Evolutionary conservation across 768 basidiomycete species (phyloP).

Genomic region (Pleurotus eryngii): DNA sequence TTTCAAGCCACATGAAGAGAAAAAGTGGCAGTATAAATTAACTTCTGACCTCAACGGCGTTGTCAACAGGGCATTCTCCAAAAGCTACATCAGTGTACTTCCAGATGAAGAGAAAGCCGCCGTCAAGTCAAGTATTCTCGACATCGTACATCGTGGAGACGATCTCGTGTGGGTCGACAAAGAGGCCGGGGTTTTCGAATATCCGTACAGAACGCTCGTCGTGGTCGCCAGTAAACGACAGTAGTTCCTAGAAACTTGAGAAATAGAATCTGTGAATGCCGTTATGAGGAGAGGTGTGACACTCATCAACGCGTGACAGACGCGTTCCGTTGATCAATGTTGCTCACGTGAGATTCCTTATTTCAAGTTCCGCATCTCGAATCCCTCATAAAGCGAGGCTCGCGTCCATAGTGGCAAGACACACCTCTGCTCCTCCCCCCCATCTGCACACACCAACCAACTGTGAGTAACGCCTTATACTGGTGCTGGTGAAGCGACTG

Average conservation of each 20-base stretch:
- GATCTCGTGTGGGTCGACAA: conserved; percentile 76
- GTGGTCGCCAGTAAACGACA: conserved; percentile 19
- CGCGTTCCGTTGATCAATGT: conserved; percentile 7
- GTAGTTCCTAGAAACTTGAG: conserved; percentile 2
- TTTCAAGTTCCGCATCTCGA: conserved; percentile 12
- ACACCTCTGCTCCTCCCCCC: conserved; percentile 11
- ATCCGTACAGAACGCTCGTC: conserved; percentile 74
- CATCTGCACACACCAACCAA: neutral
- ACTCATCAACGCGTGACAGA: conserved; percentile 3
- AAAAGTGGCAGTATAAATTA: conserved; percentile 49
- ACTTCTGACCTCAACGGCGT: conserved; percentile 52
- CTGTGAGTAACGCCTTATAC: too few relatives aligned
- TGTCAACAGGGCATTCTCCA: conserved; percentile 70
- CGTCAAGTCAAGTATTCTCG: conserved; percentile 47
- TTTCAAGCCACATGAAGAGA: conserved; percentile 62
- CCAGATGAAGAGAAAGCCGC: conserved; percentile 52
- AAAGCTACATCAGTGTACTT: conserved; percentile 79
- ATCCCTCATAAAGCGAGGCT: conserved; percentile 7
- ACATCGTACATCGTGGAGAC: conserved; percentile 56
- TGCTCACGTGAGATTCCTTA: conserved; percentile 7
- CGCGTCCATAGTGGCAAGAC: conserved; percentile 8
- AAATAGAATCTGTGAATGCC: neutral
- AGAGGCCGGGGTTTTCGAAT: conserved; percentile 69
- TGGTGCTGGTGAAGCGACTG: neutral
- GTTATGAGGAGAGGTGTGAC: neutral